Evolutionary conservation across 2,329 filamentous ascomycete species (phyloP).

Genomic region (Verticillium nubilum): DNA sequence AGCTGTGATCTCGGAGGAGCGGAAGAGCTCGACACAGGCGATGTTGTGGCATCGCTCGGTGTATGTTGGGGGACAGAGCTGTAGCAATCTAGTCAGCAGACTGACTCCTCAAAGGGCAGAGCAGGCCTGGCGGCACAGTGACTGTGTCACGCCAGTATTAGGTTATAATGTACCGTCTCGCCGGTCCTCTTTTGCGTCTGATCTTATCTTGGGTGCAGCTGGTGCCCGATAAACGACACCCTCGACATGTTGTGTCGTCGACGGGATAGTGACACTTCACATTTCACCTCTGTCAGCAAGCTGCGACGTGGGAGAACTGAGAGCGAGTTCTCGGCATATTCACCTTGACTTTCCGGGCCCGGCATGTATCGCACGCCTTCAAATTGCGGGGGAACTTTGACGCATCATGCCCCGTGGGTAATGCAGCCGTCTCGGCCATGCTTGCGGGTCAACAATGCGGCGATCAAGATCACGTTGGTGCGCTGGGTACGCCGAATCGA

Average conservation of each 20-base stretch:
- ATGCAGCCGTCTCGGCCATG: not conserved
- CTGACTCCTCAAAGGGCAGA: too few species aligned
- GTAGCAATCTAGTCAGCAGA: not conserved
- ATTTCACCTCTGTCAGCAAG: not conserved
- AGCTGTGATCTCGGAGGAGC: not conserved
- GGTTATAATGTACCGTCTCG: constrained; percentile 12
- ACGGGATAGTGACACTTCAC: constrained; percentile 13
- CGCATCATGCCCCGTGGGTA: not conserved
- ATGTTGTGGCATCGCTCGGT: constrained; percentile 1
- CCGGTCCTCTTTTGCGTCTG: constrained; percentile 19
- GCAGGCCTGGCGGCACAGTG: not conserved
- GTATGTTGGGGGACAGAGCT: constrained; percentile 1
- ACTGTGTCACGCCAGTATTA: not conserved
- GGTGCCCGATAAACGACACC: constrained; percentile 16
- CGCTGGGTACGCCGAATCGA: not conserved
- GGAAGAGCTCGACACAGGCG: not conserved
- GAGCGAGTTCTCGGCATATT: constrained; percentile 1
- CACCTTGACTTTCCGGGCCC: constrained; percentile 21
- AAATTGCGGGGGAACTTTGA: constrained; percentile 7
- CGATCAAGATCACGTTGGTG: not conserved
- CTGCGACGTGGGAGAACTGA: not conserved
- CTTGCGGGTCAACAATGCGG: not conserved
- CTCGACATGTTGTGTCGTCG: constrained; percentile 11
- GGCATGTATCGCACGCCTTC: constrained; percentile 23
- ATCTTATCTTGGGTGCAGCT: constrained; percentile 19